Percentiles rank a stretch among this genome's conserved stretches.
Evolutionary conservation across 352 stramenopile genomes (phyloP).

Genomic region (Globisporangium okanoganense): DNA sequence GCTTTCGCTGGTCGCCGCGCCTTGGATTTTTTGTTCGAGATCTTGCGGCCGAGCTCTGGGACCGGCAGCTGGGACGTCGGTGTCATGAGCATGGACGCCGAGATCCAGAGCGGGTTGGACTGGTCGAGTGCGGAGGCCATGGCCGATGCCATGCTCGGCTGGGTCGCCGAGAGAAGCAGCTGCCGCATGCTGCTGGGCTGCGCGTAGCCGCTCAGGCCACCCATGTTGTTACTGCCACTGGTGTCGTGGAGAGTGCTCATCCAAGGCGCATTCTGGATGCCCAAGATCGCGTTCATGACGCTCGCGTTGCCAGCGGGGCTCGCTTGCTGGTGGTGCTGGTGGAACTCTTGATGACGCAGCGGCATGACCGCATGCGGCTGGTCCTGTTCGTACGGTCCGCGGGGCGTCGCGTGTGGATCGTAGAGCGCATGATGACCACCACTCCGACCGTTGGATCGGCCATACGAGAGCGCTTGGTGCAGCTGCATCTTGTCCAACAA

Average conservation of each 20-base stretch:
- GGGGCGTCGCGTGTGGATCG: slow-evolving; percentile 1
- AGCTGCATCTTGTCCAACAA: slow-evolving; percentile 3
- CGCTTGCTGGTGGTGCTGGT: neutral
- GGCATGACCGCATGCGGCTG: neutral
- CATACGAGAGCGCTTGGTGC: neutral
- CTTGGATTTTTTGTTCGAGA: slow-evolving; percentile 15
- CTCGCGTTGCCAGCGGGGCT: slow-evolving; percentile 3
- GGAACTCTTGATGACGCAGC: slow-evolving; percentile 6
- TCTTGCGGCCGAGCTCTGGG: slow-evolving; percentile 10
- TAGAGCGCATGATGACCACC: neutral
- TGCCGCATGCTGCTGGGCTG: slow-evolving; percentile 10
- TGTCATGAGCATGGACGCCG: slow-evolving; percentile 15
- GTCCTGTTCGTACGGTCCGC: slow-evolving; percentile 6
- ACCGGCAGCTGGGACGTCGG: slow-evolving; percentile 12
- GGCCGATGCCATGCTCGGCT: neutral
- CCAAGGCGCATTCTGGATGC: slow-evolving; percentile 9
- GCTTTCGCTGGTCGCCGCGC: slow-evolving; percentile 8
- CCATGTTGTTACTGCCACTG: neutral
- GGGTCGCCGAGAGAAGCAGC: neutral
- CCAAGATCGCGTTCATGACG: slow-evolving; percentile 11
- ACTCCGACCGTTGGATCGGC: neutral
- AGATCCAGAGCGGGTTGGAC: slow-evolving; percentile 13
- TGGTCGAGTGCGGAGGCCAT: neutral
- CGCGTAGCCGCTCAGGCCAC: neutral
- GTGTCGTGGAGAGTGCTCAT: neutral